phyloP scores from a whole-genome alignment of 805 yeast species.

The Yamadazyma nakazawae region DNA sequence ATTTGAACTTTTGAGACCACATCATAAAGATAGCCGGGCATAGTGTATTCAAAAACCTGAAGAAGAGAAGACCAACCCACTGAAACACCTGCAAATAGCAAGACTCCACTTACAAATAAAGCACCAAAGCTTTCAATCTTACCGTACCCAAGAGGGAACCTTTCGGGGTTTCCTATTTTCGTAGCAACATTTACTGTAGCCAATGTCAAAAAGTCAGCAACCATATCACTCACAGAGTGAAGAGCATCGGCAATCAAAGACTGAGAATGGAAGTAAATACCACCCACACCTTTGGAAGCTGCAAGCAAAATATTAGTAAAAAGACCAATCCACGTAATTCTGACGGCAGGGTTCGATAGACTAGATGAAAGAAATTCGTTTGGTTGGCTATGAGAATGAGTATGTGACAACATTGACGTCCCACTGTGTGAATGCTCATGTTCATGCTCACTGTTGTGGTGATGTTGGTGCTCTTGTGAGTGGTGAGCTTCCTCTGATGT shows the following conservation, averaged over 20 bases:
- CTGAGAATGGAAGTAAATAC: constrained; percentile 89
- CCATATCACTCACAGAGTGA: constrained; percentile 86
- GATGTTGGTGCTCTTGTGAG: constrained; percentile 3
- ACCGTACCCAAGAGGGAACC: constrained; percentile 87
- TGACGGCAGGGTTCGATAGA: constrained; percentile 72
- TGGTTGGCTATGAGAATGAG: constrained; percentile 47
- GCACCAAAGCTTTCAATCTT: constrained; percentile 92
- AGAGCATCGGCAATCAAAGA: constrained; percentile 92
- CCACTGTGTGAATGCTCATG: constrained; percentile 6
- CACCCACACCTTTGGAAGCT: constrained; percentile 81
- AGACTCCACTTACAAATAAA: constrained; percentile 76
- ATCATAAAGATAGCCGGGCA: constrained; percentile 63
- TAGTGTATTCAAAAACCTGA: constrained; percentile 60
- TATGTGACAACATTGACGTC: constrained; percentile 20
- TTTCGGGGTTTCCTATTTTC: constrained; percentile 51
- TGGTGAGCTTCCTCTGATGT: not conserved
- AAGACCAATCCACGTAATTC: constrained; percentile 91
- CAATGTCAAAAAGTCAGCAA: constrained; percentile 85
- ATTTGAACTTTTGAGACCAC: constrained; percentile 45
- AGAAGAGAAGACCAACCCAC: constrained; percentile 85
- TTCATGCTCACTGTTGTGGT: constrained; percentile 1
- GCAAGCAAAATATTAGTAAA: constrained; percentile 85
- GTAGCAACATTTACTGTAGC: constrained; percentile 80
- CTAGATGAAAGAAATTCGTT: constrained; percentile 38
- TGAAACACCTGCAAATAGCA: constrained; percentile 82